A percentile compares a stretch with the other conserved stretches of the same genome.
phyloP scores from a whole-genome alignment of 2,329 filamentous ascomycete species.

The Aaosphaeria arxii region DNA sequence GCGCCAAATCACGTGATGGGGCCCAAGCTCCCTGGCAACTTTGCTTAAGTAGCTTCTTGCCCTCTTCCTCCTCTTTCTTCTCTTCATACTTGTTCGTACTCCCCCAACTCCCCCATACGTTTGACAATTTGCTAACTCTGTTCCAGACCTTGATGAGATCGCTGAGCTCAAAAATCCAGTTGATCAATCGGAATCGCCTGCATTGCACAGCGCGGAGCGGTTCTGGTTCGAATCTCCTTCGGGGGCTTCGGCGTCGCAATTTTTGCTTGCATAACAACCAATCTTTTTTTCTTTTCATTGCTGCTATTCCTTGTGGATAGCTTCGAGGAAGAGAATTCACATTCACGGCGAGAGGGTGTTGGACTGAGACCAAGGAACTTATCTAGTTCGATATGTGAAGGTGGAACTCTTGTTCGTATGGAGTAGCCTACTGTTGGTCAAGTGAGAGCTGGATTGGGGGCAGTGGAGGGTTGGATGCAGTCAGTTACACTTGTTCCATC shows the following conservation, averaged over 20 bases:
- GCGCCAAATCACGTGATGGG: too few relatives aligned
- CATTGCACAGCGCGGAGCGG: slow-evolving; percentile 30
- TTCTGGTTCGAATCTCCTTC: slow-evolving; percentile 25
- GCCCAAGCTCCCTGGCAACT: too few relatives aligned
- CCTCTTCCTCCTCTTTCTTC: slow-evolving; percentile 1
- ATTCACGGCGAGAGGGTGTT: neutral
- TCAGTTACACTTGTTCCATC: too few relatives aligned
- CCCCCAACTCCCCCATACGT: neutral
- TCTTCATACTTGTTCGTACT: slow-evolving; percentile 10
- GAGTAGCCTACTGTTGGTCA: too few relatives aligned
- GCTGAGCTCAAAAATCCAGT: slow-evolving; percentile 18
- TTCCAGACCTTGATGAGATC: slow-evolving; percentile 18
- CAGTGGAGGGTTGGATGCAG: too few relatives aligned
- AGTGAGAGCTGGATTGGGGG: too few relatives aligned
- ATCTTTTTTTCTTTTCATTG: slow-evolving; percentile 5
- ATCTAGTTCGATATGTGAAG: too few relatives aligned
- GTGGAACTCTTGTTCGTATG: too few relatives aligned
- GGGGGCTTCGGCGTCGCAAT: slow-evolving; percentile 22
- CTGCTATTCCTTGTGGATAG: slow-evolving; percentile 4
- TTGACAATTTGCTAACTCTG: neutral
- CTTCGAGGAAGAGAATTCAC: slow-evolving; percentile 4
- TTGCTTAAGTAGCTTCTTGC: neutral
- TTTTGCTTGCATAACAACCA: slow-evolving; percentile 6
- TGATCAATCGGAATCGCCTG: slow-evolving; percentile 16
- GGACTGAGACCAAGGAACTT: too few relatives aligned